Evolutionary conservation across 441 rosid genomes (phyloP), one percentile per base, ranked within the genome.

Genomic region (Pelargonium cotyledonis): DNA sequence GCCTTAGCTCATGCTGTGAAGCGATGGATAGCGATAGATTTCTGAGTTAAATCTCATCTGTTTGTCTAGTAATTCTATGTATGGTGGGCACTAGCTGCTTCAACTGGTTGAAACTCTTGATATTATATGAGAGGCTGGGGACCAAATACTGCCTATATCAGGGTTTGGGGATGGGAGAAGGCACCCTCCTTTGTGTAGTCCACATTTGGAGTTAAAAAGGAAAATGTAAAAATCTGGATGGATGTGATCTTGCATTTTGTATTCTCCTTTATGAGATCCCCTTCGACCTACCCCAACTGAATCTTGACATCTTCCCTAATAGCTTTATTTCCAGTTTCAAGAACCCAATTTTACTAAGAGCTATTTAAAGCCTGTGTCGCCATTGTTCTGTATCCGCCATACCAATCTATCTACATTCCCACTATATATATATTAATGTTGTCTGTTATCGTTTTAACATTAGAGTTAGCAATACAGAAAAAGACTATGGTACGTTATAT

Each of bases 301-400:
- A 19, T 21, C 63, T 58, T 58, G 63, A 19, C 18, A 8, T 19
- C 15, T 21, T 10, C 12, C 0, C 8, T 3, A 61, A 29, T 61
- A 12, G 12, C 40, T 61, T 61, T 61, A 21, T 26, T 69, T 44
- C 0, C 35, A 0, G 35, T 6, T 47, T 70, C 38, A 8, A 21
- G 47, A 53, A 6, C 14, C 64, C 26, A 53, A 19, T 19, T 66
- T 70, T 61, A 38, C 6, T 49, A 38, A 15, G 68, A 47, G 64
- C 47, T 53, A 46, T 40, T 60, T 55, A 35, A 41, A 29, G 70
- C 51, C 26, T 0, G 9, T 70, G 19, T 43, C 55, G 31, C 49
- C 49, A 29, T 21, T 4, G 43, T 51, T 69, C 31, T 18, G 61
- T 44, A 23, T 58, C 26, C 16, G 51, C 63, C 55, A 15, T 35